These are phyloP conservation scores for Stachybotrys echinatus DNA, from an alignment of 2,329 filamentous ascomycete genomes.

Conservation along the genomic window DNA sequence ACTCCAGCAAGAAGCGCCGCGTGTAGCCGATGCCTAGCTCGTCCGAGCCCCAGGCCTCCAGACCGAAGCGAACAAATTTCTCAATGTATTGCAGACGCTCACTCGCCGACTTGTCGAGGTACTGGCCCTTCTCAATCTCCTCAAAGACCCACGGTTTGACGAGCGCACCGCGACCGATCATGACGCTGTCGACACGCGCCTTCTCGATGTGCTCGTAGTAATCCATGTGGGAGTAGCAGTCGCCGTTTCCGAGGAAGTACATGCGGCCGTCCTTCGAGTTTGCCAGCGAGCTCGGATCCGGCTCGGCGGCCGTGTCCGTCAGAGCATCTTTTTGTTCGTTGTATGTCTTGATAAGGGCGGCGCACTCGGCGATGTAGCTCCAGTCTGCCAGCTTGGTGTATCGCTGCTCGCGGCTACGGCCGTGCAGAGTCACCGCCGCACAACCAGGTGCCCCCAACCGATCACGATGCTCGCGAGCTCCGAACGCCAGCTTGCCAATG, in stretches of 20 bases:
- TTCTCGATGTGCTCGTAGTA: constrained; percentile 75
- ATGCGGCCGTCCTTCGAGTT: constrained; percentile 62
- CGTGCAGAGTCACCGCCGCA: constrained; percentile 93
- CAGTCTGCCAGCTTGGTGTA: constrained; percentile 93
- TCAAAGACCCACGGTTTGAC: constrained; percentile 99
- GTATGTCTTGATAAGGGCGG: constrained; percentile 75
- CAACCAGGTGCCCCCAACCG: constrained; percentile 73
- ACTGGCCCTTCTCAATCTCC: constrained; percentile 87
- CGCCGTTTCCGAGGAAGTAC: constrained; percentile 94
- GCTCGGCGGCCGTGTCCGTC: constrained; percentile 71
- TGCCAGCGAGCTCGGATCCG: constrained; percentile 69
- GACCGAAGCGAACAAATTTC: constrained; percentile 82
- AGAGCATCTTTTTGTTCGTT: constrained; percentile 62
- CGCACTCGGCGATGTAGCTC: constrained; percentile 88
- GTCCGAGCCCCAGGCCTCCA: constrained; percentile 94
- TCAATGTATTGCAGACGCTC: constrained; percentile 84
- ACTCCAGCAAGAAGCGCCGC: constrained; percentile 87
- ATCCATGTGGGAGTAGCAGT: constrained; percentile 89
- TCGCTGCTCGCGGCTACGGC: constrained; percentile 86
- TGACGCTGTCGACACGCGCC: constrained; percentile 82
- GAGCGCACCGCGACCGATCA: constrained; percentile 92
- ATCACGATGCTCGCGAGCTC: constrained; percentile 66
- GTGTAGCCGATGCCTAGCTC: constrained; percentile 91
- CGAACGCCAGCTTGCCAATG: constrained; percentile 77
- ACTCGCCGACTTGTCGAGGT: constrained; percentile 87